Evolutionary conservation across 148 eudicot species (phyloP).

Genomic region (Amaranthus palmeri): DNA sequence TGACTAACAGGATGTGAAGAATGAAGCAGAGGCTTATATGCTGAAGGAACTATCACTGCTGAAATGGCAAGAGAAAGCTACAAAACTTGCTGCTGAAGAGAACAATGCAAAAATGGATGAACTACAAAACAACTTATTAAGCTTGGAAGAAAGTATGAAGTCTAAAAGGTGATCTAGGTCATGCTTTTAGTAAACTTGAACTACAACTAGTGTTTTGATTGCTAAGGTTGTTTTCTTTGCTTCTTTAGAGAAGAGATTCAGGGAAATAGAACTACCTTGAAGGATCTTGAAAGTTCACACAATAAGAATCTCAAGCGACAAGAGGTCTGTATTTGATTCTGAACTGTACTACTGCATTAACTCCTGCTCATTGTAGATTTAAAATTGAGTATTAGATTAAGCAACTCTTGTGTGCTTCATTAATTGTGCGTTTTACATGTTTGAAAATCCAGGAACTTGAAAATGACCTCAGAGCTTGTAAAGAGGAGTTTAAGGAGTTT

Average conservation of each 20-base stretch:
- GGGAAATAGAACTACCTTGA: slow-evolving; percentile 54
- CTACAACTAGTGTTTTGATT: not conserved
- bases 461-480: slow-evolving; percentile 47
- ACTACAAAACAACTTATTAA: slow-evolving; percentile 49
- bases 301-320: slow-evolving; percentile 63
- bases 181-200: not conserved
- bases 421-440: not conserved
- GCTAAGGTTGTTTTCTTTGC: not conserved
- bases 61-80: slow-evolving; percentile 95
- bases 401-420: not conserved
- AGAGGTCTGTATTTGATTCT: slow-evolving; percentile 49
- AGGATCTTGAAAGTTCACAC: slow-evolving; percentile 77
- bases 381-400: not conserved
- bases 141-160: slow-evolving; percentile 62
- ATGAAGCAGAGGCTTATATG: slow-evolving; percentile 95
- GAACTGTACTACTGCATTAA: not conserved
- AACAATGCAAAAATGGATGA: slow-evolving; percentile 45
- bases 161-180: slow-evolving; percentile 51
- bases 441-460: slow-evolving; percentile 69
- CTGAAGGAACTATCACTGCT: slow-evolving; percentile 70
- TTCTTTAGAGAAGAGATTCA: slow-evolving; percentile 68
- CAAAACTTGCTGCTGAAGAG: slow-evolving; percentile 73
- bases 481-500: slow-evolving; percentile 87
- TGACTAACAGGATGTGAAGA: slow-evolving; percentile 62
- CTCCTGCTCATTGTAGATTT: not conserved